Percentiles rank a stretch among this genome's conserved stretches.
phyloP scores from a whole-genome alignment of 2,329 filamentous ascomycete species.

The Hirsutella thompsonii region DNA sequence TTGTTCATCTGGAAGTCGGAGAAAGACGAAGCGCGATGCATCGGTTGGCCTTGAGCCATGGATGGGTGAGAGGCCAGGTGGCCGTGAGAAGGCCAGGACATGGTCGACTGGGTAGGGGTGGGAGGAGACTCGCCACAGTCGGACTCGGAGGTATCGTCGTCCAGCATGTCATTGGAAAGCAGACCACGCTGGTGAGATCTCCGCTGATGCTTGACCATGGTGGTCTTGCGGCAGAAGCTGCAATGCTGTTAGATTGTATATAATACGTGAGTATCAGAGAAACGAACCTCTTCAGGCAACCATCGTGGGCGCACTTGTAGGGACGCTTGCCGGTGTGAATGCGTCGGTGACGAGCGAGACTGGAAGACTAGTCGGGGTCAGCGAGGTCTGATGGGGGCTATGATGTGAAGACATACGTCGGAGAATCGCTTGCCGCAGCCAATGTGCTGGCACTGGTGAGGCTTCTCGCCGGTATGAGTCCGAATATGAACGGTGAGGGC shows the following conservation, averaged over 20 bases:
- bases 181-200: conserved; percentile 47
- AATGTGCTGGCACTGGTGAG: conserved; percentile 52
- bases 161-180: conserved; percentile 38
- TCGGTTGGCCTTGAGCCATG: conserved; percentile 21
- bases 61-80: conserved; percentile 25
- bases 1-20: conserved; percentile 37
- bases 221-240: conserved; percentile 61
- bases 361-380: conserved; percentile 41
- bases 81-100: conserved; percentile 36
- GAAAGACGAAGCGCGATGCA: conserved; percentile 42
- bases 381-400: conserved; percentile 3
- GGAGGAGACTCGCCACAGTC: conserved; percentile 45
- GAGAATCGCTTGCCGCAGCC: conserved; percentile 59
- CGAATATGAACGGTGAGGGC: conserved; percentile 58
- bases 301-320: conserved; percentile 48
- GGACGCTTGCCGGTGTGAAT: conserved; percentile 57
- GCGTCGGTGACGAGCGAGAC: conserved; percentile 49
- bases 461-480: conserved; percentile 61
- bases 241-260: conserved; percentile 8
- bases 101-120: conserved; percentile 39
- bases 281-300: conserved; percentile 46
- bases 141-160: conserved; percentile 43
- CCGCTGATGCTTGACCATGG: conserved; percentile 55
- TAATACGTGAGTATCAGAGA: not conserved
- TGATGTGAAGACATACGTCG: conserved; percentile 36